Evolutionary conservation across 176 grass and related monocot species (phyloP), one percentile per base, ranked within the genome.

Genomic region (Phoenix dactylifera): DNA sequence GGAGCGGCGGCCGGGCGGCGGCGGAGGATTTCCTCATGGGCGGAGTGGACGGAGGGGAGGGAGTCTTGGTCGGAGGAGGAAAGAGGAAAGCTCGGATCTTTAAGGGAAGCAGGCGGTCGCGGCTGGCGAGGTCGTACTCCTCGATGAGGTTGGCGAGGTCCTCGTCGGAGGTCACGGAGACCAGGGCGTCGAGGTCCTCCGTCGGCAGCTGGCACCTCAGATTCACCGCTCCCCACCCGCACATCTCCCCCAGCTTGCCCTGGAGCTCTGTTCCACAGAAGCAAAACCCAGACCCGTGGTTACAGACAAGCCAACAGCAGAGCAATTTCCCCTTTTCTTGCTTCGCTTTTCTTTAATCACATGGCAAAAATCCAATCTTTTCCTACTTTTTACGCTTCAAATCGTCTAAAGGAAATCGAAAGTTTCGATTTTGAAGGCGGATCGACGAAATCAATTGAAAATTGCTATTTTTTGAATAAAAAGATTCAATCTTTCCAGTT

Each of bases 121-220:
- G 64, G 54, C 66, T 71, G 15, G 79, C 82, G 0, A 62, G 49
- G 18, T 89, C 73, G 62, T 95, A 95, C 66, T 83, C 89, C 26
- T 77, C 58, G 18, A 89, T 22, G 1, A 95, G 68, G 72, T 83
- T 80, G 35, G 70, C 59, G 15, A 95, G 65, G 28, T 95, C 89
- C 55, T 86, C 85, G 48, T 89, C 74, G 32, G 76, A 72, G 3
- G 82, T 89, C 4, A 95, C 79, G 1, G 89, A 89, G 70, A 95
- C 70, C 7, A 95, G 85, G 4, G 82, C 85, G 54, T 95, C 89
- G 22, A 95, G 76, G 61, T 95, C 89, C 79, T 89, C 85, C 5
- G 79, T 83, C 53, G 89, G 89, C 16, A 95, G 77, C 76, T 95
- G 85, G 65, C 89, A 95, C 24, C 89, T 75, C 22, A 95, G 39